phyloP scores from a whole-genome alignment of 805 yeast genomes.

The Pichia occidentalis region DNA sequence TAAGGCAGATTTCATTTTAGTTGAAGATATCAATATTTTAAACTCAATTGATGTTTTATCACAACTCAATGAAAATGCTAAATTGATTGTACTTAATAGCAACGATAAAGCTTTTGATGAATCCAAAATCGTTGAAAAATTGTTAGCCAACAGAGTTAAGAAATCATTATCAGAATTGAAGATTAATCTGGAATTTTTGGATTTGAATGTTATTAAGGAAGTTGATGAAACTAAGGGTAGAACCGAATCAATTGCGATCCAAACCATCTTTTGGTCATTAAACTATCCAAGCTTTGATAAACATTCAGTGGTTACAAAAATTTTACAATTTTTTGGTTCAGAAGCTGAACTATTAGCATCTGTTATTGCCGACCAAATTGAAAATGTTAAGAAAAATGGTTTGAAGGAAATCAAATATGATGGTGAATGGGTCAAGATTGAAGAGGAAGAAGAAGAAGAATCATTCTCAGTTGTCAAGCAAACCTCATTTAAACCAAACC shows the following conservation, averaged over 20 bases:
- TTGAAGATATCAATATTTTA: conserved; percentile 55
- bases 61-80: conserved; percentile 50
- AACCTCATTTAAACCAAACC: conserved; percentile 59
- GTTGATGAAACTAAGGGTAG: conserved; percentile 70
- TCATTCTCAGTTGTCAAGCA: conserved; percentile 40
- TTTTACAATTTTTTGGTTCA: conserved; percentile 74
- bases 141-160: conserved; percentile 49
- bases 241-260: conserved; percentile 65
- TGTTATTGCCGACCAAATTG: conserved; percentile 59
- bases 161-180: conserved; percentile 45
- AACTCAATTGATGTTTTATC: conserved; percentile 55
- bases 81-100: conserved; percentile 39
- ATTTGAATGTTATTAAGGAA: conserved; percentile 56
- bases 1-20: conserved; percentile 55
- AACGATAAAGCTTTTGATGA: conserved; percentile 35
- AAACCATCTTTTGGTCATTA: conserved; percentile 73
- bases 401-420: conserved; percentile 33
- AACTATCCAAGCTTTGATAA: conserved; percentile 52
- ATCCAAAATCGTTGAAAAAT: conserved; percentile 41
- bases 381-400: conserved; percentile 44
- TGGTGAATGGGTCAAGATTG: conserved; percentile 27
- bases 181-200: conserved; percentile 50
- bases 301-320: conserved; percentile 65
- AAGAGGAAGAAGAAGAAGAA: conserved; percentile 20
- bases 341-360: conserved; percentile 75